Evolutionary conservation across 176 grass and related monocot genomes (phyloP), one percentile per base, ranked within the genome.

Genomic region (Echinochloa phyllopogon): DNA sequence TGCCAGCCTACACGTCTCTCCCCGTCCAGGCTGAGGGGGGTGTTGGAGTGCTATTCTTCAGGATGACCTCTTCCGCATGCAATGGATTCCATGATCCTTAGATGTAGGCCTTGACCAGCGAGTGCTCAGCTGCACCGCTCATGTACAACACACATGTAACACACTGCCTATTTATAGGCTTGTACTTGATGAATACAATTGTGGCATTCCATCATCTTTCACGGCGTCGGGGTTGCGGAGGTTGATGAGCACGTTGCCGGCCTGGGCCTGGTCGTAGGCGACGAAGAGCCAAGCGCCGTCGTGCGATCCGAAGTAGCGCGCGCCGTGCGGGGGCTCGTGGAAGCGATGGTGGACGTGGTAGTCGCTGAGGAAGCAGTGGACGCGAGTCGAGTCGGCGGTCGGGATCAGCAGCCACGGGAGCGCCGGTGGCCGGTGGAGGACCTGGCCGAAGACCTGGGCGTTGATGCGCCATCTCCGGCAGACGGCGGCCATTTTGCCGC

Each of bases 271-370:
- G 43, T 1, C 10, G 25, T 8, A 1, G 18, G 59, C 15, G 77
- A 65, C 25, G 60, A 65, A 79, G 44, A 65, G 2, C 60, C 27
- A 79, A 10, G 5, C 27, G 25, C 58, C 77, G 59, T 79, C 77
- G 60, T 50, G n/a, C 5, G 77, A 79, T 4, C 77, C 60, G 60
- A 79, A 80, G 77, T 14, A n/a, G 45, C 77, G 77, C 27, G 27
- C 24, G 16, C 2, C 59, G 48, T 16, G 48, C 8, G 8, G 48
- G 11, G 45, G 77, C 43, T 9, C 43, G 15, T 0, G 15, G 24
- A 16, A 8, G 15, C 0, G 8, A 14, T 10, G 15, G 37, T 40
- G 64, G 29, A 1, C 50, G 43, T 44, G 0, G 29, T 18, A 14
- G 76, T 3, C 45, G 27, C 45, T 50, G 64, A 55, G 36, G 33